A percentile compares a stretch with the other conserved stretches of the same genome.
Conservation (phyloP, 176 grass and related monocot genomes). For the sorghum (Sorghum bicolor) region Sorghum_bicolor_NCBIv3 NC_012875.2:57230501-57231000, state of each 20-base stretch:
- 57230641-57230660: neutral
- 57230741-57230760: slow-evolving; percentile 25
- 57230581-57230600: slow-evolving; percentile 1
- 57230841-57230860: neutral
- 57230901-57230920: neutral
- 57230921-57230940: neutral
- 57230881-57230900: neutral
- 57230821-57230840: slow-evolving; percentile 59
- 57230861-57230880: neutral
- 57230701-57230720: slow-evolving; percentile 31
- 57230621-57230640: slow-evolving; percentile 22
- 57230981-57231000: neutral
- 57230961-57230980: slow-evolving; percentile 17
- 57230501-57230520: slow-evolving; percentile 40
- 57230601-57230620: neutral
- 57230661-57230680: neutral
- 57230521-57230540: slow-evolving; percentile 51
- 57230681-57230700: neutral
- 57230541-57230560: too few species aligned
- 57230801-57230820: slow-evolving; percentile 32
- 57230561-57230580: too few species aligned
- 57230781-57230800: slow-evolving; percentile 30
- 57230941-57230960: slow-evolving; percentile 13
- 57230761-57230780: slow-evolving; percentile 35
- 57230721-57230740: slow-evolving; percentile 10